A percentile compares a stretch with the other conserved stretches of the same genome.
Conservation (phyloP, 768 basidiomycete genomes). For the Holtermanniella nyarrowii region DNA sequence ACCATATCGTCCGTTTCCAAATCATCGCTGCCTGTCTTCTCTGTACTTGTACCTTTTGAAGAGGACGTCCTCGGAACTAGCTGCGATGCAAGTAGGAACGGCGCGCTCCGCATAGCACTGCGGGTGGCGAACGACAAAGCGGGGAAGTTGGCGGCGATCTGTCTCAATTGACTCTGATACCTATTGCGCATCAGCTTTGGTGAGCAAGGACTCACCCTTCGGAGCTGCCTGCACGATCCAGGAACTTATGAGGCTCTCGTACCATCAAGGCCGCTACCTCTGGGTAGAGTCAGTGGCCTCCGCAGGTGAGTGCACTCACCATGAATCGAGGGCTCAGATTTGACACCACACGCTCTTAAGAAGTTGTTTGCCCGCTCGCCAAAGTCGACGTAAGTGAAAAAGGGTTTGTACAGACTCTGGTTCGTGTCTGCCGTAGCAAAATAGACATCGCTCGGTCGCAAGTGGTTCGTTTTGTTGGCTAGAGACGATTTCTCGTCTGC, state of each 20-base stretch:
- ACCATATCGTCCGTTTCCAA: constrained; percentile 49
- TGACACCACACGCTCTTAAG: constrained; percentile 75
- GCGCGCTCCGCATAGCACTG: constrained; percentile 56
- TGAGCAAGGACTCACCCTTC: constrained; percentile 18
- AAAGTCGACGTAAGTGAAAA: constrained; percentile 85
- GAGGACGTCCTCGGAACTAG: constrained; percentile 43
- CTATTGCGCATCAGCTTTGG: constrained; percentile 60
- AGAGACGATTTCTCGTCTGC: constrained; percentile 11
- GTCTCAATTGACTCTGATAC: constrained; percentile 69
- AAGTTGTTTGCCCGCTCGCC: constrained; percentile 72
- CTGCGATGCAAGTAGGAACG: constrained; percentile 66
- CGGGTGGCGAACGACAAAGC: constrained; percentile 46
- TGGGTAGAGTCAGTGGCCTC: not conserved
- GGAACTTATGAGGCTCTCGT: constrained; percentile 21
- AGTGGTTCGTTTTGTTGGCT: constrained; percentile 14
- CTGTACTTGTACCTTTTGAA: constrained; percentile 18
- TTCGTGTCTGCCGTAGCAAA: constrained; percentile 22
- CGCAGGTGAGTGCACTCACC: constrained; percentile 43
- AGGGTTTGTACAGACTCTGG: constrained; percentile 59
- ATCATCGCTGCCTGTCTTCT: constrained; percentile 6
- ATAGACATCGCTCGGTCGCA: constrained; percentile 31
- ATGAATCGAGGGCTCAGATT: constrained; percentile 72
- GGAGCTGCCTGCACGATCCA: constrained; percentile 26
- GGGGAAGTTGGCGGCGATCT: constrained; percentile 63
- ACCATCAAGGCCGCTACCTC: constrained; percentile 25